Base-by-base conservation (phyloP, 139 green algal genomes). In the Closterium sp. region DNA sequence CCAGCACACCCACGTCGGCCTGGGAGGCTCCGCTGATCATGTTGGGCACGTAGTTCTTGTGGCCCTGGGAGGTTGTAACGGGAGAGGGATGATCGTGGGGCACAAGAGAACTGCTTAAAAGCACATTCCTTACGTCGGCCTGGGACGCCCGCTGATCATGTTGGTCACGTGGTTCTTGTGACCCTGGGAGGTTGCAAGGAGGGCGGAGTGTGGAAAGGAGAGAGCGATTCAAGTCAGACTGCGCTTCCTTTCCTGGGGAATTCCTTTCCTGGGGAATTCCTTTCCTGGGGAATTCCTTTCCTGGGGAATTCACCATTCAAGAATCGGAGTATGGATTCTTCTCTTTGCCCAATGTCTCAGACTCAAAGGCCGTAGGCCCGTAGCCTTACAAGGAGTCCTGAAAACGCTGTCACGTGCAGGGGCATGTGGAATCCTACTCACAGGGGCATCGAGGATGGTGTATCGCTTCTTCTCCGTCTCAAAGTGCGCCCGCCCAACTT, bases 151-250 rank as follows among this genome's bases (percentile, higher is more conserved):
- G 30, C 85, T 90, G 87, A 96, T 96, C 95, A 96, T 96, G 38
- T 96, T 96, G 0, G 95, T 94, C 25, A 96, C 95, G 35, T 96
- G 96, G 90, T 96, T 96, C 86, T 96, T 96, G 90, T 96, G 95
- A 10, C 95, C 95, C 91, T 93, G 91, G 0, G 34, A 2, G 25
- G 32, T 31, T 34, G 28, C 0, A 76, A 90, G 38, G 21, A 35
- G 34, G 21, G 38, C 23, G 55, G 55, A 76, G 12, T 2, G 0
- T 28, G 55, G 5, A 16, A 76, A 19, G 55, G 55, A 7, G 55
- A 76, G 4, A 7, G 16, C 12, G 12, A 69, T 12, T 69, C 2
- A 25, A 69, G n/a, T n/a, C n/a, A n/a, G n/a, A n/a, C n/a, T n/a
- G n/a, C n/a, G n/a, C n/a, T n/a, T n/a, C n/a, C n/a, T n/a, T n/a